phyloP scores from a whole-genome alignment of 129 eudicot genomes.

The Tanacetum coccineum region DNA sequence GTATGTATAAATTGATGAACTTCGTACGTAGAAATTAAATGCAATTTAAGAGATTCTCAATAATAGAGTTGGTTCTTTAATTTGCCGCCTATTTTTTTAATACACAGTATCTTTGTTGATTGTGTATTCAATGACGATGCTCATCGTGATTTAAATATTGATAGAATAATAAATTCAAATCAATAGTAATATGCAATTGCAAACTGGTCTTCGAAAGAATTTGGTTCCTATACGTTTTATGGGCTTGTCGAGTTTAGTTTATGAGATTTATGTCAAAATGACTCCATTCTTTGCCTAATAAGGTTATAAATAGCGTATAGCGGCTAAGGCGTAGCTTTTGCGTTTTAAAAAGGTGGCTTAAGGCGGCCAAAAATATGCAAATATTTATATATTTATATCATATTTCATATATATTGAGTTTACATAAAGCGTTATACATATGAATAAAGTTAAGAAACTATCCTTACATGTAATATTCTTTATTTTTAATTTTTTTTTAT shows the following conservation, averaged over 20 bases:
- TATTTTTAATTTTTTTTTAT: too few relatives aligned
- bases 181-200: background rate
- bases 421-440: too few relatives aligned
- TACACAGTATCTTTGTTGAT: slow-evolving; percentile 12
- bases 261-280: slow-evolving; percentile 1
- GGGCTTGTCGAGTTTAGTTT: background rate
- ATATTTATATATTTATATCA: too few relatives aligned
- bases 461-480: too few relatives aligned
- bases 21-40: too few relatives aligned
- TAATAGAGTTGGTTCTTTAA: slow-evolving; percentile 11
- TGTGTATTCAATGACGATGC: slow-evolving; percentile 22
- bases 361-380: too few relatives aligned
- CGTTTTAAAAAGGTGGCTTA: too few relatives aligned
- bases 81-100: slow-evolving; percentile 14
- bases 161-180: background rate
- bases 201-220: slow-evolving; percentile 7
- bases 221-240: slow-evolving; percentile 9
- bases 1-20: too few relatives aligned
- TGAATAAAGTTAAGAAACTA: too few relatives aligned
- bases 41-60: slow-evolving; percentile 23
- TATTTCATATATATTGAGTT: too few relatives aligned
- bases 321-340: too few relatives aligned
- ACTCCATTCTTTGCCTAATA: background rate
- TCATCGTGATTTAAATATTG: slow-evolving; percentile 8
- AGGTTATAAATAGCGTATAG: too few relatives aligned